Conservation (phyloP, 2,329 filamentous ascomycete species). For the Diaporthe humulicola region DNA sequence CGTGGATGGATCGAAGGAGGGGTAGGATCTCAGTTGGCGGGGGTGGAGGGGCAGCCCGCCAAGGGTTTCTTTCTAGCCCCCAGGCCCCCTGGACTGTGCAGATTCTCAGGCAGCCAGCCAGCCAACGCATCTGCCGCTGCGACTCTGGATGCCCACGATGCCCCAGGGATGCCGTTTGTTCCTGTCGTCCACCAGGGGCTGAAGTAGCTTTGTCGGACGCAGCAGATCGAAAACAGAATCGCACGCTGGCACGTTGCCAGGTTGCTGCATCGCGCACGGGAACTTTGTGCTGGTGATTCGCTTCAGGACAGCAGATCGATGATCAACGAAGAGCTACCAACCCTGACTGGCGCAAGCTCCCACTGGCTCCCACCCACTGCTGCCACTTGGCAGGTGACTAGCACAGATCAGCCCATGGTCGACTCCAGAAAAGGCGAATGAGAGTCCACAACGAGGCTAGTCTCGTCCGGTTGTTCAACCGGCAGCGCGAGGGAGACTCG, state of each 20-base stretch:
- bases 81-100: conserved; percentile 24
- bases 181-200: background rate
- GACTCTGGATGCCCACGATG: background rate
- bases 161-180: conserved; percentile 7
- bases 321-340: conserved; percentile 31
- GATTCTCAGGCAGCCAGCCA: conserved; percentile 21
- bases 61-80: too few relatives aligned
- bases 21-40: conserved; percentile 24
- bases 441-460: conserved; percentile 1
- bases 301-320: conserved; percentile 13
- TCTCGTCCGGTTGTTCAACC: conserved; percentile 27
- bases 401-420: conserved; percentile 30
- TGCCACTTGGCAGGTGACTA: conserved; percentile 37
- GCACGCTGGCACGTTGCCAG: background rate
- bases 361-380: conserved; percentile 30
- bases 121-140: conserved; percentile 13
- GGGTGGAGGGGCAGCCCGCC: conserved; percentile 16
- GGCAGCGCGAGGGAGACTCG: conserved; percentile 7
- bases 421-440: conserved; percentile 27
- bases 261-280: conserved; percentile 5
- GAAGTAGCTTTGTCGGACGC: background rate
- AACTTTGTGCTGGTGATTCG: conserved; percentile 10
- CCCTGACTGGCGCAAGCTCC: conserved; percentile 33
- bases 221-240: conserved; percentile 17
- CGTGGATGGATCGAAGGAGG: conserved; percentile 19